Conservation (phyloP, 805 yeast genomes). For the Kodamaea nitidulidarum region DNA sequence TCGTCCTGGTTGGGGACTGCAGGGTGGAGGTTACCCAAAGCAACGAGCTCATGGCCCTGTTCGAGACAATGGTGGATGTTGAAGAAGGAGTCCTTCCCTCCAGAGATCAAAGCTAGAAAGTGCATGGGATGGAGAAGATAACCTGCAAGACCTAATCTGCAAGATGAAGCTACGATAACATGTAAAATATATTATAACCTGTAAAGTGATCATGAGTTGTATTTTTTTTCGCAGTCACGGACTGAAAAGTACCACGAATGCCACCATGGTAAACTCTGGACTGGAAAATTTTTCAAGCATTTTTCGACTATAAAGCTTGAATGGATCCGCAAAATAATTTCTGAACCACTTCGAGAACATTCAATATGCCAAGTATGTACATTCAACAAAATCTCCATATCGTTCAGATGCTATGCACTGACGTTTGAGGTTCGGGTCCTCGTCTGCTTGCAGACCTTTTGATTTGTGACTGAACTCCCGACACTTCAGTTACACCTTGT, state of each 20-base stretch:
- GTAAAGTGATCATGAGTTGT: not conserved
- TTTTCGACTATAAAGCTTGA: slow-evolving; percentile 1
- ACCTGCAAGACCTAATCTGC: no score
- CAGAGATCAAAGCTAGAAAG: slow-evolving; percentile 86
- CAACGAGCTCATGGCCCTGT: slow-evolving; percentile 81
- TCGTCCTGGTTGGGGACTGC: slow-evolving; percentile 46
- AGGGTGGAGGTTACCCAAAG: slow-evolving; percentile 82
- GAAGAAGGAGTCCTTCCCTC: slow-evolving; percentile 94
- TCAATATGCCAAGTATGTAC: slow-evolving; percentile 63
- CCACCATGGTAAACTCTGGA: slow-evolving; percentile 4
- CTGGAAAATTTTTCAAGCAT: slow-evolving; percentile 5
- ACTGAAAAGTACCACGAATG: not conserved
- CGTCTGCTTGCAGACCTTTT: slow-evolving; percentile 25
- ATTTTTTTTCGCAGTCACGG: slow-evolving; percentile 6
- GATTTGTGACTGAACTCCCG: slow-evolving; percentile 72
- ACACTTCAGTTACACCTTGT: slow-evolving; percentile 66
- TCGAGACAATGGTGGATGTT: slow-evolving; percentile 82
- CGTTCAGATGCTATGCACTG: not conserved
- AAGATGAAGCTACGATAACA: no score
- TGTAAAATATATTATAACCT: not conserved
- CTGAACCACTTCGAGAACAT: slow-evolving; percentile 15
- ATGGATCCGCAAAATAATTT: not conserved
- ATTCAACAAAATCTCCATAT: slow-evolving; percentile 11
- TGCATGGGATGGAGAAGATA: slow-evolving; percentile 51
- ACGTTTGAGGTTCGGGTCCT: slow-evolving; percentile 71